These are phyloP conservation scores for Lachancea fermentati DNA, from an alignment of 805 yeast genomes.

Conservation along the genomic window DNA sequence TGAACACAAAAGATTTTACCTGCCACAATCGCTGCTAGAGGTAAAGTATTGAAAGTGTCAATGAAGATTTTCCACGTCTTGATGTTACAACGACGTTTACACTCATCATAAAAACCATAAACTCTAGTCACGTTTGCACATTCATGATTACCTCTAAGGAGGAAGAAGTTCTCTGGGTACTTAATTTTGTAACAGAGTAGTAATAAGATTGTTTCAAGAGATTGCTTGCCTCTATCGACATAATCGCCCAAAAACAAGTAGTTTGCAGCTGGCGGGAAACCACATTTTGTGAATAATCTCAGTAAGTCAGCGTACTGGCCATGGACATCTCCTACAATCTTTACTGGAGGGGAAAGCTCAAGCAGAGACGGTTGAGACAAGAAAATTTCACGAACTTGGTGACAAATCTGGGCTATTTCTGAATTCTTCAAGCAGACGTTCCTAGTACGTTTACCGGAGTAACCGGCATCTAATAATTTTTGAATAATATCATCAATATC, in stretches of 20 bases:
- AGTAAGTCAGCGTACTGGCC: slow-evolving; percentile 93
- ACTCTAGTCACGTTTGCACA: slow-evolving; percentile 95
- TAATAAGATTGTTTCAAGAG: slow-evolving; percentile 83
- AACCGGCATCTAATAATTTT: slow-evolving; percentile 89
- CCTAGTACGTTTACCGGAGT: slow-evolving; percentile 89
- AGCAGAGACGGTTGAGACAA: slow-evolving; percentile 84
- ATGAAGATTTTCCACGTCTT: slow-evolving; percentile 92
- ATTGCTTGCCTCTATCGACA: slow-evolving; percentile 96
- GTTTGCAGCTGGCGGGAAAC: slow-evolving; percentile 92
- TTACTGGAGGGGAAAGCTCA: slow-evolving; percentile 78
- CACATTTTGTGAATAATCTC: slow-evolving; percentile 89
- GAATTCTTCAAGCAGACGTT: slow-evolving; percentile 79
- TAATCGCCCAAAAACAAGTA: slow-evolving; percentile 93
- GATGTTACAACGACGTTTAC: slow-evolving; percentile 87
- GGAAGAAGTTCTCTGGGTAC: slow-evolving; percentile 92
- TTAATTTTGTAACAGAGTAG: slow-evolving; percentile 90
- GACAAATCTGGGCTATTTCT: slow-evolving; percentile 85
- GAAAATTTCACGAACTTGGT: slow-evolving; percentile 83
- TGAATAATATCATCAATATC: slow-evolving; percentile 89
- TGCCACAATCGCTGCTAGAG: slow-evolving; percentile 93
- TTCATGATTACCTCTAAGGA: slow-evolving; percentile 94
- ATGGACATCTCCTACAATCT: slow-evolving; percentile 89
- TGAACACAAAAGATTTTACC: slow-evolving; percentile 90
- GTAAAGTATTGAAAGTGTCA: slow-evolving; percentile 92
- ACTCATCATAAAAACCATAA: slow-evolving; percentile 96